Conservation (phyloP, 805 yeast genomes). For the Kodamaea laetipori region DNA sequence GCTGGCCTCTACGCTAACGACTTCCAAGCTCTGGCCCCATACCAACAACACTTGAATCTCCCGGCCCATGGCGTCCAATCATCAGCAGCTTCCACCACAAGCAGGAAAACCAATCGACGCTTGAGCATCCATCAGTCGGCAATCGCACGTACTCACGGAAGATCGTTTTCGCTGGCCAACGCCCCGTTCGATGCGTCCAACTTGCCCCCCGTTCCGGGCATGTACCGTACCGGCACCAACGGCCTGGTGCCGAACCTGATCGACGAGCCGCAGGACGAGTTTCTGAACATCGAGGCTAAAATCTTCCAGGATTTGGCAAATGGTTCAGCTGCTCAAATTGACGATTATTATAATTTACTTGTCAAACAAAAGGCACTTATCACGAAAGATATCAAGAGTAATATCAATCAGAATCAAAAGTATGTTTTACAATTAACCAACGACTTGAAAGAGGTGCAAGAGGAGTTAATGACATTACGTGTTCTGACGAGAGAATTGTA, state of each 20-base stretch:
- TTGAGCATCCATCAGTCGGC: conserved; percentile 44
- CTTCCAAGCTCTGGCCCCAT: neutral
- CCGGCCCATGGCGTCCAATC: conserved; percentile 9
- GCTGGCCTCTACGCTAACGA: neutral
- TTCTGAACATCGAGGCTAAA: conserved; percentile 15
- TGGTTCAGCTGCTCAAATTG: conserved; percentile 73
- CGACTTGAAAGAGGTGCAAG: conserved; percentile 63
- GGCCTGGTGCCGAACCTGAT: conserved; percentile 10
- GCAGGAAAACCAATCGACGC: conserved; percentile 30
- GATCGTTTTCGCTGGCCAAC: conserved; percentile 23
- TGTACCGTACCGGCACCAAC: conserved; percentile 14
- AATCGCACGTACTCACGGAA: conserved; percentile 31
- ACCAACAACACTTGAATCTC: conserved; percentile 12
- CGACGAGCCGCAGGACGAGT: conserved; percentile 12
- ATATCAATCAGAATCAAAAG: conserved; percentile 63
- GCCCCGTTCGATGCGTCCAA: conserved; percentile 25
- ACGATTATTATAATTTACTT: conserved; percentile 62
- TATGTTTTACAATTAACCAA: conserved; percentile 60
- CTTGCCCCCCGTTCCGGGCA: conserved; percentile 36
- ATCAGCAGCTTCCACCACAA: conserved; percentile 10
- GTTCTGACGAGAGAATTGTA: conserved; percentile 59
- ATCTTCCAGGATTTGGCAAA: conserved; percentile 49
- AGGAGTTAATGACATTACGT: conserved; percentile 64
- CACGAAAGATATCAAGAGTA: conserved; percentile 57
- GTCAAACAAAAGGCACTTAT: conserved; percentile 50